Conservation (phyloP, 768 basidiomycete species). For the Boletus edulis region DNA sequence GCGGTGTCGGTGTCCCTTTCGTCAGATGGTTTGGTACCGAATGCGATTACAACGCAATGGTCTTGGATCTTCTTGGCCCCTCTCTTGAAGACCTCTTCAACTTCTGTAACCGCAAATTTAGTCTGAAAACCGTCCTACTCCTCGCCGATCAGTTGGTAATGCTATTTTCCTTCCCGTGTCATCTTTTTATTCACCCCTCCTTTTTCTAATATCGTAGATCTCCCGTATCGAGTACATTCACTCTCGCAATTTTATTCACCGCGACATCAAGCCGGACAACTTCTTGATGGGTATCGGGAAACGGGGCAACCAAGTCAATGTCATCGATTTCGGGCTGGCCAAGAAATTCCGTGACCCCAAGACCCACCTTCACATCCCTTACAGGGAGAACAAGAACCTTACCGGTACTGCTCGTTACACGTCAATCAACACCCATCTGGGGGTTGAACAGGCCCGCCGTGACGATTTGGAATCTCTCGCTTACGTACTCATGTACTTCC, state of each 20-base stretch:
- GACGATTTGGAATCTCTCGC: constrained; percentile 98
- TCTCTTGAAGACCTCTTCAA: constrained; percentile 91
- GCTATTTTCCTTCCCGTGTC: accelerated
- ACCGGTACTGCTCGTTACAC: constrained; percentile 99
- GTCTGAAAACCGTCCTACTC: constrained; percentile 92
- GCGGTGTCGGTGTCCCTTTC: constrained; percentile 98
- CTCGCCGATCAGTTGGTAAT: constrained; percentile 92
- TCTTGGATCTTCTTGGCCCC: constrained; percentile 92
- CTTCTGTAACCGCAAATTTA: constrained; percentile 97
- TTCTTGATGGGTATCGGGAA: constrained; percentile 99
- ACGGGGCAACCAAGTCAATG: constrained; percentile 99
- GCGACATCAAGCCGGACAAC: constrained; percentile 99
- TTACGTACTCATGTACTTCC: constrained; percentile 99
- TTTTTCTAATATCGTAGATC: constrained; percentile 52
- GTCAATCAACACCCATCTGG: constrained; percentile 98
- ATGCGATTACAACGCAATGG: constrained; percentile 99
- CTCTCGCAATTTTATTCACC: constrained; percentile 97
- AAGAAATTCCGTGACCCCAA: constrained; percentile 99
- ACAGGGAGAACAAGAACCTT: constrained; percentile 99
- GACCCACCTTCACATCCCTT: constrained; percentile 99
- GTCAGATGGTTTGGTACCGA: constrained; percentile 94
- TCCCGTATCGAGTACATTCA: constrained; percentile 99
- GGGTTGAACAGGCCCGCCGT: constrained; percentile 96
- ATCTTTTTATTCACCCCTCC: constrained; percentile 41
- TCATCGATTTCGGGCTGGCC: constrained; percentile 96